These are phyloP conservation scores for Hypomontagnella submonticulosa DNA, from an alignment of 495 filamentous ascomycete genomes.

Conservation along the genomic window DNA sequence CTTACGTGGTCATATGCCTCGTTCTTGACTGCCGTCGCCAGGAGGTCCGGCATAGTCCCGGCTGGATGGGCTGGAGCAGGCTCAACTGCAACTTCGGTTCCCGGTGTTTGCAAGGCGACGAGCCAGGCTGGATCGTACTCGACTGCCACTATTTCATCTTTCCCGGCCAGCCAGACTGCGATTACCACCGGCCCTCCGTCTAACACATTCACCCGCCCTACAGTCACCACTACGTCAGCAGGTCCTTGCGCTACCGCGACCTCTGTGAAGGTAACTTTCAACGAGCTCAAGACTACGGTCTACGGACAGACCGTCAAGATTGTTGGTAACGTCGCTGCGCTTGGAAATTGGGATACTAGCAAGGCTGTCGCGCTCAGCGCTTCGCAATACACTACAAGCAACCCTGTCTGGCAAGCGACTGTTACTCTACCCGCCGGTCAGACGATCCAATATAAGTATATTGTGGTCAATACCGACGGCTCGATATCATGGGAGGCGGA, in stretches of 20 bases:
- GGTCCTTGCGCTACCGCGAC: conserved; percentile 54
- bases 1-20: conserved; percentile 77
- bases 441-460: conserved; percentile 74
- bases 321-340: conserved; percentile 62
- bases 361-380: conserved; percentile 65
- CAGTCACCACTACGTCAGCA: conserved; percentile 47
- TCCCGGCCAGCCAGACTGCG: conserved; percentile 66
- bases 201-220: conserved; percentile 48
- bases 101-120: conserved; percentile 62
- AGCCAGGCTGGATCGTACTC: conserved; percentile 69
- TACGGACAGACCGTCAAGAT: conserved; percentile 71
- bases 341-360: conserved; percentile 68
- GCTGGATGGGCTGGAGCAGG: conserved; percentile 62
- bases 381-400: conserved; percentile 61
- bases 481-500: conserved; percentile 71
- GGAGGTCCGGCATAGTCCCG: conserved; percentile 61
- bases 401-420: conserved; percentile 68
- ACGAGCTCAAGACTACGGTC: conserved; percentile 62
- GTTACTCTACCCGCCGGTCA: conserved; percentile 63
- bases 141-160: conserved; percentile 62
- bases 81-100: conserved; percentile 57
- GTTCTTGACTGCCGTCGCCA: conserved; percentile 68
- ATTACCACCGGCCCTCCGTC: conserved; percentile 39
- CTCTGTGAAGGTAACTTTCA: conserved; percentile 68
- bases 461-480: conserved; percentile 66